phyloP scores from a whole-genome alignment of 495 filamentous ascomycete genomes.

The Sordaria brevicollis region DNA sequence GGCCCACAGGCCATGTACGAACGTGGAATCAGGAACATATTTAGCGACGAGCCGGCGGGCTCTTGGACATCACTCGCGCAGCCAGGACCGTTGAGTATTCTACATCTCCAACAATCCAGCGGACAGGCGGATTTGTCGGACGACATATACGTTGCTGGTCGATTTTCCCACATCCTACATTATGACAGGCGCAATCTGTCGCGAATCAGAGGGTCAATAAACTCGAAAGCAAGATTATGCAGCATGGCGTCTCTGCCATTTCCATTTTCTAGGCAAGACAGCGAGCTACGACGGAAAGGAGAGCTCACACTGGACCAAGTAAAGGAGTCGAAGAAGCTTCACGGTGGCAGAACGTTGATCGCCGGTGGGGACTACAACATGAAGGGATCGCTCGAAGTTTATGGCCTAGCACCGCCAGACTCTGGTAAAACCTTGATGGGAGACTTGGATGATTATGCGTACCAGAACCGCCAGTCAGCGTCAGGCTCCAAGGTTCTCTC shows the following conservation, averaged over 20 bases:
- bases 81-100: slow-evolving; percentile 70
- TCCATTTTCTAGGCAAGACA: slow-evolving; percentile 46
- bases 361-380: slow-evolving; percentile 94
- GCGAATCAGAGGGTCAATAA: slow-evolving; percentile 61
- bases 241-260: slow-evolving; percentile 65
- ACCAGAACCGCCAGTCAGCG: slow-evolving; percentile 76
- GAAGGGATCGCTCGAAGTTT: slow-evolving; percentile 83
- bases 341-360: slow-evolving; percentile 53
- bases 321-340: slow-evolving; percentile 34
- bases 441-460: slow-evolving; percentile 2
- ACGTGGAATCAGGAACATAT: slow-evolving; percentile 14
- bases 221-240: slow-evolving; percentile 75
- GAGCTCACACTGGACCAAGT: slow-evolving; percentile 43
- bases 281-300: slow-evolving; percentile 43
- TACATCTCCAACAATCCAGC: slow-evolving; percentile 55
- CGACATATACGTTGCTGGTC: slow-evolving; percentile 72
- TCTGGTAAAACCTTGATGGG: neutral
- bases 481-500: slow-evolving; percentile 74
- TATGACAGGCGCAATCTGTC: slow-evolving; percentile 87
- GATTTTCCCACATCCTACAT: slow-evolving; percentile 81
- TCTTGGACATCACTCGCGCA: slow-evolving; percentile 68
- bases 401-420: slow-evolving; percentile 42
- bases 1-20: slow-evolving; percentile 23
- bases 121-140: slow-evolving; percentile 41
- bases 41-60: slow-evolving; percentile 32